A percentile compares a stretch with the other conserved stretches of the same genome.
Conservation (phyloP, 805 yeast genomes). For the Scheffersomyces spartinae region DNA sequence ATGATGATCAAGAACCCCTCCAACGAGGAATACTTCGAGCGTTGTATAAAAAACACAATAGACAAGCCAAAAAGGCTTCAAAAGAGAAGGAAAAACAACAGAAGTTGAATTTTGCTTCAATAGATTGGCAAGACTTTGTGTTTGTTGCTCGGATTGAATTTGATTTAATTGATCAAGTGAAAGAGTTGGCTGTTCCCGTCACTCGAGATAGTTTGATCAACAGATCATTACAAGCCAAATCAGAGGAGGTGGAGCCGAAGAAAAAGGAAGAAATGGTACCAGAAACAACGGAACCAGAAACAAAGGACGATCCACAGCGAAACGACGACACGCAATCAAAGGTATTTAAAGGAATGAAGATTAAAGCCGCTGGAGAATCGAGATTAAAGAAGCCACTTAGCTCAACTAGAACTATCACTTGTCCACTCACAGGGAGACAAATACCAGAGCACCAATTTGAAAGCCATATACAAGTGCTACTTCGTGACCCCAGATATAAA, state of each 20-base stretch:
- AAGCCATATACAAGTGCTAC: conserved; percentile 54
- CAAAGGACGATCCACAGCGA: conserved; percentile 6
- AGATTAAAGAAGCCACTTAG: conserved; percentile 26
- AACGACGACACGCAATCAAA: conserved; percentile 1
- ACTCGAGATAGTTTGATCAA: conserved; percentile 46
- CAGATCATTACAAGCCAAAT: conserved; percentile 37
- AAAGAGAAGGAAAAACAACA: conserved; percentile 24
- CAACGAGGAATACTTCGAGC: background rate
- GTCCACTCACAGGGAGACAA: conserved; percentile 70
- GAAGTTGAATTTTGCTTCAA: conserved; percentile 54
- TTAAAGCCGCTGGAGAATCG: conserved; percentile 62
- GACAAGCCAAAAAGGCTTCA: conserved; percentile 8
- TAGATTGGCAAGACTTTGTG: conserved; percentile 82
- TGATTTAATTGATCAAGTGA: conserved; percentile 45
- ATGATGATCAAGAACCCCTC: conserved; percentile 9
- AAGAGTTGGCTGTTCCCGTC: conserved; percentile 45
- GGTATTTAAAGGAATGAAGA: conserved; percentile 41
- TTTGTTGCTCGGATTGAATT: conserved; percentile 61
- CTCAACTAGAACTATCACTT: conserved; percentile 35
- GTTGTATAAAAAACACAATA: too few relatives aligned
- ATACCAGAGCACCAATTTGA: conserved; percentile 64
- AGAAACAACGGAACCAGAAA: conserved; percentile 4
- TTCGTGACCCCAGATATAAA: conserved; percentile 70
- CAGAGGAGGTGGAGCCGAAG: conserved; percentile 7
- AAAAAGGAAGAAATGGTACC: conserved; percentile 4